Evolutionary conservation across 1,284 basidiomycete species (phyloP).

Genomic region (Somion occarium): DNA sequence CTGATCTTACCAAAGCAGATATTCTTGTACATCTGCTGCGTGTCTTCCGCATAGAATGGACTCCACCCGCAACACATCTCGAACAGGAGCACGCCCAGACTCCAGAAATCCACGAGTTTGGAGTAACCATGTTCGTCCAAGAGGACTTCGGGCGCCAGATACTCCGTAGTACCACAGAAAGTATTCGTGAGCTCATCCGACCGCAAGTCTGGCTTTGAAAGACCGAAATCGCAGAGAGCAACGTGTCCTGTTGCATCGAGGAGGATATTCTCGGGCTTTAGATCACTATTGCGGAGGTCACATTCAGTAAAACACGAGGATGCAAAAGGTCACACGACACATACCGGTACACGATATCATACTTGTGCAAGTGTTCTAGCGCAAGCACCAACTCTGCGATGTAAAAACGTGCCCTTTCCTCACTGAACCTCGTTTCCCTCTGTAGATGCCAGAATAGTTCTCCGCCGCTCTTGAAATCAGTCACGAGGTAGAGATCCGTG

Average conservation of each 20-base stretch:
- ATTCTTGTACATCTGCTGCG: conserved; percentile 99
- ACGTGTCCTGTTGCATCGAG: conserved; percentile 96
- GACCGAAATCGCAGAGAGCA: conserved; percentile 94
- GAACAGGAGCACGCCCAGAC: conserved; percentile 85
- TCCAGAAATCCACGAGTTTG: conserved; percentile 99
- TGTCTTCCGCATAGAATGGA: conserved; percentile 99
- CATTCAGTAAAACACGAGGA: not conserved
- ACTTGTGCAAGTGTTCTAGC: conserved; percentile 94
- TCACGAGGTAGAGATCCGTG: conserved; percentile 93
- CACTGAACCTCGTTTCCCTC: conserved; percentile 88
- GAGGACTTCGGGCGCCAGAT: conserved; percentile 98
- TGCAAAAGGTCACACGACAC: conserved; percentile 23
- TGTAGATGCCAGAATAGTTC: conserved; percentile 99
- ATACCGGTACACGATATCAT: conserved; percentile 92
- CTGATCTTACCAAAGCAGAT: conserved; percentile 99
- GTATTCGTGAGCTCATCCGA: conserved; percentile 96
- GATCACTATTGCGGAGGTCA: conserved; percentile 49
- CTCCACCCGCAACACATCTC: conserved; percentile 99
- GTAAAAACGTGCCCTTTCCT: conserved; percentile 93
- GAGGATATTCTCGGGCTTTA: conserved; percentile 97
- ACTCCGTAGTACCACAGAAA: conserved; percentile 96
- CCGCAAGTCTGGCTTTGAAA: conserved; percentile 94
- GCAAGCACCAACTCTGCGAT: conserved; percentile 93
- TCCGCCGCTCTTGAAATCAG: conserved; percentile 98
- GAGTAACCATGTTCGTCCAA: conserved; percentile 98